phyloP scores from a whole-genome alignment of 2,329 filamentous ascomycete genomes.

The Xylariaceae sp. region DNA sequence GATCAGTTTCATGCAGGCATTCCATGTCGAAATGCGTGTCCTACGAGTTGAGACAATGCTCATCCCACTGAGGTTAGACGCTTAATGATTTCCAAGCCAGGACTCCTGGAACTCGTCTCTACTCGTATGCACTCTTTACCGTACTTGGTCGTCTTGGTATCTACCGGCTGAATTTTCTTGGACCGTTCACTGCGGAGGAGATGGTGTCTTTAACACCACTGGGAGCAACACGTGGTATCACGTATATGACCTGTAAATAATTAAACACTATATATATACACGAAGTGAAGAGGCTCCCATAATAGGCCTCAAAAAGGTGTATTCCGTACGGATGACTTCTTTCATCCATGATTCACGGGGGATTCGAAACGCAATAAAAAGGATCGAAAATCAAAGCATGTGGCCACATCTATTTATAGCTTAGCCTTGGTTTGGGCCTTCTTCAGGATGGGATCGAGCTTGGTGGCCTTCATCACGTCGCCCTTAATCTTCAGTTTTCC shows the following conservation, averaged over 20 bases:
- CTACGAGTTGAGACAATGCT: too few relatives aligned
- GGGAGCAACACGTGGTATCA: constrained; percentile 7
- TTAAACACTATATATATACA: constrained; percentile 11
- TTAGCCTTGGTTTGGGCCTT: constrained; percentile 82
- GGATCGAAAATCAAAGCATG: neutral
- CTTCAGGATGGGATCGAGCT: constrained; percentile 88
- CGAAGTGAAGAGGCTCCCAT: constrained; percentile 1
- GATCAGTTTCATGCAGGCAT: too few relatives aligned
- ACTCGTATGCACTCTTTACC: too few relatives aligned
- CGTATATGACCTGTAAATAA: constrained; percentile 7
- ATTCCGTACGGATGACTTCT: neutral
- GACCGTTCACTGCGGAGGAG: too few relatives aligned
- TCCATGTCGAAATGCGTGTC: too few relatives aligned
- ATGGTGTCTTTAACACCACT: neutral
- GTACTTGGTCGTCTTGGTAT: too few relatives aligned
- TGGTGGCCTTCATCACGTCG: constrained; percentile 97
- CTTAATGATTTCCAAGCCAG: too few relatives aligned
- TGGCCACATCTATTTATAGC: constrained; percentile 56
- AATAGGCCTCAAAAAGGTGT: neutral
- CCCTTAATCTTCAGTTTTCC: constrained; percentile 98
- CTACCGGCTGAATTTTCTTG: neutral
- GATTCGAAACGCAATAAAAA: neutral
- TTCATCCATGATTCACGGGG: constrained; percentile 7
- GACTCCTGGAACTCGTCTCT: too few relatives aligned
- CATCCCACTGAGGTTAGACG: too few relatives aligned